Evolutionary conservation across 2,329 filamentous ascomycete species (phyloP), one percentile per base, ranked within the genome.

Genomic region (Didymosphaeria variabile): DNA sequence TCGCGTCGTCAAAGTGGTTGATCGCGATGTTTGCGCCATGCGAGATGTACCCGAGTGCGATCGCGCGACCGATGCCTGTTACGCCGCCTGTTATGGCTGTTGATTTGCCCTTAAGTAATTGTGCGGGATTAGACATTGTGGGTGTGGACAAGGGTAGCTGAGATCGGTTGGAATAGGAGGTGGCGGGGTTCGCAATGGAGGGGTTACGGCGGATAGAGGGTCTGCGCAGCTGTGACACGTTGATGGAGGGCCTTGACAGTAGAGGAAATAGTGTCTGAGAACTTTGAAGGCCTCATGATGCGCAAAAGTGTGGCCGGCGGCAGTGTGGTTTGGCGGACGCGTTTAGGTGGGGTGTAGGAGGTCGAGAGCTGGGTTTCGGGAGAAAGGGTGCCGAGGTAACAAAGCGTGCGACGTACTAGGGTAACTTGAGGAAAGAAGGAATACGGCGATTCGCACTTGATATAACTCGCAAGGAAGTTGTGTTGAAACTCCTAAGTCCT

Each of bases 61-160:
- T 96, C 68, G 93, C 93, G 66, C 91, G 87, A 55, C 93, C 93
- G 70, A 97, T 97, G 58, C 93, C 93, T 1, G 92, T 96, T 3
- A 90, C 90, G 59, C 91, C 93, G 66, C 93, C 93, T 0, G 93
- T 97, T 72, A 97, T 93, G 75, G 93, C 91, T 79, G 92, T 92
- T 13, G 89, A 90, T 79, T 96, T 96, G 77, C 87, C 88, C 57
- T 81, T 75, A 59, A 96, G 87, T 68, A 95, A 85, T 58, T 77
- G 68, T 31, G 72, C 63, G 38, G 63, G 26, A 21, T 62, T 21
- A 58, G 45, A 50, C 55, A 63, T 62, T 23, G 58, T 58, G 49
- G 19, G 51, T 44, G 38, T 36, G 23, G 47, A 26, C 46, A 60
- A 26, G 40, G 45, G 44, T 31, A 19, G 47, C 46, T 47, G 49